Conservation (phyloP, 805 yeast genomes). For the Wickerhamiella domercqiae region DNA sequence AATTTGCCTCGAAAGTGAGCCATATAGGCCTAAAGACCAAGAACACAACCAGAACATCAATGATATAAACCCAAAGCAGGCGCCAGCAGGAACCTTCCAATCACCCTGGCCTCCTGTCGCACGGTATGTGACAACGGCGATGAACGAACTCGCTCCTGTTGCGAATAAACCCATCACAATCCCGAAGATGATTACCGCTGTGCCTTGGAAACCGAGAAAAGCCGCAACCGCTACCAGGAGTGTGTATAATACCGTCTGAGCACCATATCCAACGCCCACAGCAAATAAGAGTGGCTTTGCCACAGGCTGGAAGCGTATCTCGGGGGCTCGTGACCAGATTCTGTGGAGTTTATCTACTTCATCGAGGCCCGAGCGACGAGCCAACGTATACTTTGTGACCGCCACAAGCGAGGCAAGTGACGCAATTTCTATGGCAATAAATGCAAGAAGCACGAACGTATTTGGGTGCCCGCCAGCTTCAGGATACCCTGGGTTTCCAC, state of each 20-base stretch:
- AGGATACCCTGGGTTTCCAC: background rate
- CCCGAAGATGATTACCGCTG: constrained; percentile 2
- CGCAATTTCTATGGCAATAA: constrained; percentile 10
- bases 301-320: constrained; percentile 20
- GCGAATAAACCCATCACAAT: constrained; percentile 4
- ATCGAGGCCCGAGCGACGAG: constrained; percentile 17
- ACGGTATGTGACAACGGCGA: constrained; percentile 16
- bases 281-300: constrained; percentile 16
- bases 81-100: constrained; percentile 10
- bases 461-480: background rate
- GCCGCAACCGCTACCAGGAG: constrained; percentile 5
- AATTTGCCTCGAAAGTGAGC: background rate
- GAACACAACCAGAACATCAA: constrained; percentile 10
- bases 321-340: constrained; percentile 20
- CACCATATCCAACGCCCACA: constrained; percentile 17
- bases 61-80: constrained; percentile 8
- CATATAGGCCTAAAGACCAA: background rate
- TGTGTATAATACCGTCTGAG: constrained; percentile 15
- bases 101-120: constrained; percentile 16
- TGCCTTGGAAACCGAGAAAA: constrained; percentile 5
- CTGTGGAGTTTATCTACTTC: constrained; percentile 20
- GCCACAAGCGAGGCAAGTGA: constrained; percentile 12
- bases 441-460: constrained; percentile 2
- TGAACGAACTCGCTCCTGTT: constrained; percentile 9
- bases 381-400: constrained; percentile 15